Evolutionary conservation across 208 protist genomes (phyloP), one percentile per base, ranked within the genome.

Genomic region (Wallacemonas rigidus): DNA sequence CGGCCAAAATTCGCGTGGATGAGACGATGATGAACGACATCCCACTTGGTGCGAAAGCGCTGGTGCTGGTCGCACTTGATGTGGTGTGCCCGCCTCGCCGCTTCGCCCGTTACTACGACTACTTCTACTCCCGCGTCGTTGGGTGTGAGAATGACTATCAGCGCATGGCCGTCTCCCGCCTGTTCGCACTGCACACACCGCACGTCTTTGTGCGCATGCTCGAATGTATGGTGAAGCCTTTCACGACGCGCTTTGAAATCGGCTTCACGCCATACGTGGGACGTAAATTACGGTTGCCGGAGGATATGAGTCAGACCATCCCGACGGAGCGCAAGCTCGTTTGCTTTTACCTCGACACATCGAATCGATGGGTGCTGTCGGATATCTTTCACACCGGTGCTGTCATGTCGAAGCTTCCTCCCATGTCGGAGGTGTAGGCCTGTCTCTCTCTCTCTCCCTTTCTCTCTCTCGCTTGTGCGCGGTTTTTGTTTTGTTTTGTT

Each of bases 111-210:
- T 74, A 79, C 60, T 95, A 89, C 70, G 87, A 95, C 40, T 95
- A 87, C 84, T 95, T 84, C 74, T 95, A 95, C 79, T 80, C 88
- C 57, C 87, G 90, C 51, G 81, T 93, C 47, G 63, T 80, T 35
- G 86, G 88, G 35, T 80, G 88, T 55, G 74, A 87, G 39, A 88
- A 71, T 76, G 90, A 93, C 51, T 90, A 91, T 70, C 85, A 95
- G 80, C 83, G 83, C 53, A 86, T 90, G n/a, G 88, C 84, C 14
- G 77, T 79, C 15, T 85, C 90, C 62, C 81, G 88, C 14, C 63
- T 93, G 9, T 90, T 91, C 61, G 86, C 90, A 17, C 75, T 79
- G 38, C 80, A 82, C 64, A 87, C 79, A 36, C 83, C 86, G 2
- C 73, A 71, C 47, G 51, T 72, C 12, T 40, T 91, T 11, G 77